Base-by-base conservation (phyloP, 225 moss, liverwort and hornwort genomes). In the Anthoceros angustus region DNA sequence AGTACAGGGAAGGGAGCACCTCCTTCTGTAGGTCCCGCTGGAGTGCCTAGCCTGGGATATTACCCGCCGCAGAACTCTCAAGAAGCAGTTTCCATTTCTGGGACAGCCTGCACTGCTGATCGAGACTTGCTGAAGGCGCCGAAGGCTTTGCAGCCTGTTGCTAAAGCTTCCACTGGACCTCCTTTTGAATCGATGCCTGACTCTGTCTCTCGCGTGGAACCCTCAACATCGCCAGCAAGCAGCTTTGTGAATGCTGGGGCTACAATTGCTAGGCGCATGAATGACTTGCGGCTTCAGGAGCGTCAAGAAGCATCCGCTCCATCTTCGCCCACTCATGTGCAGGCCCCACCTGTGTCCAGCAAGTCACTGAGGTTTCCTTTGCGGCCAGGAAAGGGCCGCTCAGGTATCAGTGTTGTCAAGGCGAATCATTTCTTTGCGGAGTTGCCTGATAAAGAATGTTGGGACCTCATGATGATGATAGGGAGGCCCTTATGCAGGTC, bases 371-470 rank as follows among this genome's bases (percentile, higher is more conserved):
- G 98, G 40, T 99, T 99, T 48, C 98, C 98, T 9, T 62, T 84
- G 68, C 85, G 98, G 64, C 98, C 98, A 5, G 86, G 82, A 0
- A 87, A 78, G 61, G 98, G 98, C 7, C 80, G 72, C 24, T 72
- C 75, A 40, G 98, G 98, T 14, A 80, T 73, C 39, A 81, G 92
- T n/a, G 75, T 87, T 0, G 92, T 99, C 25, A 99, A 99, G 65
- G 98, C 98, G 0, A 99, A 99, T 69, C 98, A 99, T 62, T 99
- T 99, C 42, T 92, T 86, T 46, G 98, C 92, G 0, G 92, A 86
- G 67, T 74, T 99, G 8, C 98, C 98, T 0, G 92, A 99, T 26
- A 99, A n/a, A n/a, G n/a, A n/a, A n/a, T n/a, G n/a, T n/a, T n/a
- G n/a, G n/a, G n/a, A n/a, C n/a, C n/a, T n/a, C n/a, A n/a, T n/a